Evolutionary conservation across 129 eudicot species (phyloP).

Genomic region (Heracleum sosnowskyi): DNA sequence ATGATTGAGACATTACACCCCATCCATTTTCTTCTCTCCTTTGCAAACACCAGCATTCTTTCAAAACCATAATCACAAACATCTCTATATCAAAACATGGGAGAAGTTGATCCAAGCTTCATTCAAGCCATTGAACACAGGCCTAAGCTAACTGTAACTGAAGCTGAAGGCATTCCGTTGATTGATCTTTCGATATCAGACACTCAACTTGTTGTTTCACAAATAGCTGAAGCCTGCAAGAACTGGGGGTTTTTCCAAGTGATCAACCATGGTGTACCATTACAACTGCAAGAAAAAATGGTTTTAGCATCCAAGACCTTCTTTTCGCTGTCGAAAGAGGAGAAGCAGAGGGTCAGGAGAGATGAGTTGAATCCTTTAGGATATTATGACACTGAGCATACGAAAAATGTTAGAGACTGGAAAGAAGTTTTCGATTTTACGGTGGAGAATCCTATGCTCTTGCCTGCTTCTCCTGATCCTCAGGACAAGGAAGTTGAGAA

Average conservation of each 20-base stretch:
- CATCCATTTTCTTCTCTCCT: no score
- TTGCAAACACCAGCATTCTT: neutral
- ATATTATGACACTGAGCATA: slow-evolving; percentile 31
- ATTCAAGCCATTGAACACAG: slow-evolving; percentile 67
- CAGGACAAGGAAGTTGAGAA: slow-evolving; percentile 11
- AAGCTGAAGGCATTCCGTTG: slow-evolving; percentile 48
- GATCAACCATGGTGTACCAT: slow-evolving; percentile 39
- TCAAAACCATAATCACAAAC: neutral
- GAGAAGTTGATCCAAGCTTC: slow-evolving; percentile 53
- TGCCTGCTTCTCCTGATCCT: slow-evolving; percentile 23
- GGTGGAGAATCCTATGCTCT: slow-evolving; percentile 11
- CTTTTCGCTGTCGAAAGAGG: slow-evolving; percentile 26
- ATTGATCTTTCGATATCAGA: slow-evolving; percentile 37
- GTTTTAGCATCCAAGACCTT: slow-evolving; percentile 20
- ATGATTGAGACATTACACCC: no score
- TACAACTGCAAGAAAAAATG: slow-evolving; percentile 13
- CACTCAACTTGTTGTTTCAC: slow-evolving; percentile 21
- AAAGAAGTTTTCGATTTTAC: slow-evolving; percentile 33
- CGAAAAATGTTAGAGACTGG: slow-evolving; percentile 45
- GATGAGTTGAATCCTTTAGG: slow-evolving; percentile 23
- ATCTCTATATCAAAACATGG: slow-evolving; percentile 23
- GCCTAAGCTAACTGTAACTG: slow-evolving; percentile 42
- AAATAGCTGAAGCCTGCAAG: slow-evolving; percentile 34
- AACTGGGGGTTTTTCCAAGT: slow-evolving; percentile 53
- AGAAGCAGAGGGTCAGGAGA: slow-evolving; percentile 28